Evolutionary conservation across 1,284 basidiomycete species (phyloP).

Genomic region (Ceratorhiza oryzae-sativae): DNA sequence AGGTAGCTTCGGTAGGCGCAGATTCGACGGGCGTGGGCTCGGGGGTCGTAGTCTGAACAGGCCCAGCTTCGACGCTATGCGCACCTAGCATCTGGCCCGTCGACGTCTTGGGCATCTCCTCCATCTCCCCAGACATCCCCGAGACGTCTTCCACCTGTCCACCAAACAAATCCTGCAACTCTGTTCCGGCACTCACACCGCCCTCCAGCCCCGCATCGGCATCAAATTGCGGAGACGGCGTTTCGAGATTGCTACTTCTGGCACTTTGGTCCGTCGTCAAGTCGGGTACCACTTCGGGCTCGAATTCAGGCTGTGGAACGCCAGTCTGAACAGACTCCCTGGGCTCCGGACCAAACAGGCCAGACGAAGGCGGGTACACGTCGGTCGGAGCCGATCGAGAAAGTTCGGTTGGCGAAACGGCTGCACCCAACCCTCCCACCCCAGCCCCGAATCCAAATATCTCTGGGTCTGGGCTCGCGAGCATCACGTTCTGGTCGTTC

Average conservation of each 20-base stretch:
- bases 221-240: slow-evolving; percentile 22
- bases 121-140: not conserved
- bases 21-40: not conserved
- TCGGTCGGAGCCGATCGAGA: not conserved
- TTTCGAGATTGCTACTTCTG: slow-evolving; percentile 16
- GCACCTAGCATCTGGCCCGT: not conserved
- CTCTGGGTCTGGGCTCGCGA: not conserved
- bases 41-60: not conserved
- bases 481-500: not conserved
- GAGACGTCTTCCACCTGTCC: not conserved
- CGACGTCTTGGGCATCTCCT: not conserved
- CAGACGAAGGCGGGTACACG: not conserved
- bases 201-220: not conserved
- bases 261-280: slow-evolving; percentile 3
- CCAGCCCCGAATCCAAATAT: not conserved
- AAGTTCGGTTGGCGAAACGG: not conserved
- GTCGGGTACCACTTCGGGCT: slow-evolving; percentile 7
- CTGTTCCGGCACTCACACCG: not conserved
- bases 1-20: not conserved
- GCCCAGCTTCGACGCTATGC: too few relatives aligned
- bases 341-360: not conserved
- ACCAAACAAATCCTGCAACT: slow-evolving; percentile 11
- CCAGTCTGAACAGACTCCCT: not conserved
- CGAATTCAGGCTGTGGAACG: not conserved
- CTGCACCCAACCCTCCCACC: not conserved